Conservation (phyloP, 2,329 filamentous ascomycete genomes). For the Cadophora gregata region DNA sequence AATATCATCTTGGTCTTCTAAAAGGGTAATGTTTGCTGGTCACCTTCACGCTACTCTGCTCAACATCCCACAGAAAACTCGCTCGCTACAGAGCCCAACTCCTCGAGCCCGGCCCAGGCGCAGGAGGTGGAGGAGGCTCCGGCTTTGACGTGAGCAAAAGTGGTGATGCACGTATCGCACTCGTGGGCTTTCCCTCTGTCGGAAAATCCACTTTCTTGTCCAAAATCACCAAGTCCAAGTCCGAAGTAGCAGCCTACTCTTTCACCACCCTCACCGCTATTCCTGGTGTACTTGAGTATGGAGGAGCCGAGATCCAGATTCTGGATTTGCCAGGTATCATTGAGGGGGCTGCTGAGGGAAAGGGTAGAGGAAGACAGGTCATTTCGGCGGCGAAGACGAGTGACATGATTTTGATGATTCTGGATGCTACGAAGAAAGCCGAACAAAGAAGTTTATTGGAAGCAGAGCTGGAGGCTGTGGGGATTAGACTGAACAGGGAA, state of each 20-base stretch:
- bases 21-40: conserved; percentile 91
- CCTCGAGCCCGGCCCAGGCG: conserved; percentile 83
- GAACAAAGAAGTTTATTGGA: conserved; percentile 91
- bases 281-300: conserved; percentile 95
- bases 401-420: conserved; percentile 94
- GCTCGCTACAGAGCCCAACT: conserved; percentile 93
- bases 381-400: conserved; percentile 98
- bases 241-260: conserved; percentile 92
- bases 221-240: conserved; percentile 97
- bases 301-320: conserved; percentile 96
- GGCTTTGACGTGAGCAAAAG: conserved; percentile 97
- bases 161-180: conserved; percentile 93
- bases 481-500: conserved; percentile 89
- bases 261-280: conserved; percentile 99
- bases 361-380: conserved; percentile 93
- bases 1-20: conserved; percentile 96
- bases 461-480: conserved; percentile 91
- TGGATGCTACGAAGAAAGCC: conserved; percentile 95
- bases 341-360: conserved; percentile 93
- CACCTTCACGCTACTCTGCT: conserved; percentile 11
- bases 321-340: conserved; percentile 98
- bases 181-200: conserved; percentile 98
- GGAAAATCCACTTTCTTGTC: conserved; percentile 99
- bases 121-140: conserved; percentile 76
- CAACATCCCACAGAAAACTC: conserved; percentile 73